Base-by-base conservation (phyloP, 2,329 filamentous ascomycete species). In the Mycocentrospora acerina region DNA sequence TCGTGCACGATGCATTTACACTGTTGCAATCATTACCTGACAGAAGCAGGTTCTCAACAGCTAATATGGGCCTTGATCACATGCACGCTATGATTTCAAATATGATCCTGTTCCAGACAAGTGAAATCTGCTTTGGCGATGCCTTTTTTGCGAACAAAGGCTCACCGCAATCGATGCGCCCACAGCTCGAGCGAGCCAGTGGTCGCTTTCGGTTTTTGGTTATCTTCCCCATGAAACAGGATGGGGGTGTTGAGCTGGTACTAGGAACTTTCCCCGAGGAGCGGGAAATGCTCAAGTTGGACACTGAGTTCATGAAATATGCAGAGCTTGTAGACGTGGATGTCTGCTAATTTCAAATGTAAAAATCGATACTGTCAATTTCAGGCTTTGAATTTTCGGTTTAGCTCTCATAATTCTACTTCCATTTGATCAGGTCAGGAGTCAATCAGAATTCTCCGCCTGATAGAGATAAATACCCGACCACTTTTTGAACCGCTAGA, bases 221-320 rank as follows among this genome's bases (percentile, higher is more conserved):
- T 10, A 44, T 63, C 8, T 51, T 37, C 32, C 60, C 60, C 1
- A 34, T 63, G 44, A 58, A 46, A 29, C 19, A 31, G 3, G 56
- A 64, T 52, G 48, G 51, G 4, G 44, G 51, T 15, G 35, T 56
- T 3, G 53, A 56, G 37, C 37, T 56, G 10, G 43, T 36, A 0
- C 24, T 55, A 9, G 48, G 51, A 0, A 54, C 46, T 0, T 44
- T 45, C 8, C 44, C 48, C 15, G 74, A 74, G 24, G 77, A 79
- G 48, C 64, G 79, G 17, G 59, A 68, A 25, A 57, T 57, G 34
- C 48, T 81, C 35, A 71, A 48, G 43, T 31, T 3, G 2, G 75
- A 79, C 53, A 55, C 63, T 15, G 65, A 70, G 32, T 77, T 77
- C 40, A 37, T 12, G 9, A 66, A 48, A 29, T 74, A 67, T 54